Evolutionary conservation across 106 monocot genomes (phyloP).

Genomic region (Dendrobium nobile): DNA sequence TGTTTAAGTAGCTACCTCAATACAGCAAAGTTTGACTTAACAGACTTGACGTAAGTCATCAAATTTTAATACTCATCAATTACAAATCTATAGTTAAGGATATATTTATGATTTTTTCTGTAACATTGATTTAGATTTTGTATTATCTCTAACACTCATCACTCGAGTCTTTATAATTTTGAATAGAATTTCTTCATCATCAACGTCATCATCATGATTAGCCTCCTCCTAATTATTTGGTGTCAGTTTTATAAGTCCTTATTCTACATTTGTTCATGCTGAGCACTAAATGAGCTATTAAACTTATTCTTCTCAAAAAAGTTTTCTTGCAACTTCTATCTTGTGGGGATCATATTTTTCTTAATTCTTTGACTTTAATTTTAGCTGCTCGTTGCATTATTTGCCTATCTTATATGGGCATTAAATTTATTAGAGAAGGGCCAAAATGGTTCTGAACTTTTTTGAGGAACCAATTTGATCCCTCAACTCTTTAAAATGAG

Average conservation of each 20-base stretch:
- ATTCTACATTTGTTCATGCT: neutral
- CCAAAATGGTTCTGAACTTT: no score
- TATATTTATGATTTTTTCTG: neutral
- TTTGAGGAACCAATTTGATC: no score
- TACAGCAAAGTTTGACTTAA: conserved; percentile 49
- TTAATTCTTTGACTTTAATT: neutral
- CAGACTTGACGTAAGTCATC: conserved; percentile 83
- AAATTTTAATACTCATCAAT: neutral
- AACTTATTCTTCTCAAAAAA: neutral
- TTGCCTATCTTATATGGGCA: neutral
- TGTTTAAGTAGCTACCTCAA: conserved; percentile 26
- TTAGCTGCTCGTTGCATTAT: neutral
- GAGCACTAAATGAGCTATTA: neutral
- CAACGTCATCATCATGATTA: neutral
- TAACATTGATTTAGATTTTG: neutral
- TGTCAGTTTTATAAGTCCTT: neutral
- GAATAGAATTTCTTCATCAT: no score
- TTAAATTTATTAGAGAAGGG: neutral
- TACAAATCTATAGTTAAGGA: neutral
- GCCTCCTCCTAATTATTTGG: neutral
- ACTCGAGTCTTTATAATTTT: neutral
- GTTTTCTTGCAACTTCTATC: neutral
- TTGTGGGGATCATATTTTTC: neutral
- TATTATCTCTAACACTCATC: neutral
- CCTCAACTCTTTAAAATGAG: no score